phyloP scores from a whole-genome alignment of 2,329 filamentous ascomycete genomes.

The Aureobasidium leucospermi region DNA sequence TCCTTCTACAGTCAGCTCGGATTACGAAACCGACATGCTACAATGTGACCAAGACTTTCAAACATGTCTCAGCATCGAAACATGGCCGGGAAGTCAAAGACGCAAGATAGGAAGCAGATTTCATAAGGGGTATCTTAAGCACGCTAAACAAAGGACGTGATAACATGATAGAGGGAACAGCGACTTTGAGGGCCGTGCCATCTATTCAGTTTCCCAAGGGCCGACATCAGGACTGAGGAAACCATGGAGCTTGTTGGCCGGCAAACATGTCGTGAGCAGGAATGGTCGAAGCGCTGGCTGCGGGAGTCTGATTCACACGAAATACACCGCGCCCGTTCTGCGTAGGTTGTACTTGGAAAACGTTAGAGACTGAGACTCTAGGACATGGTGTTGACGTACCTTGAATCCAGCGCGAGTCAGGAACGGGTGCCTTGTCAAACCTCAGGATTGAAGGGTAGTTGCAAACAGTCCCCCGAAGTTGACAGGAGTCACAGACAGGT shows the following conservation, averaged over 20 bases:
- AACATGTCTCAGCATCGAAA: neutral
- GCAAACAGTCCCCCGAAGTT: conserved; percentile 9
- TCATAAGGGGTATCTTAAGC: conserved; percentile 6
- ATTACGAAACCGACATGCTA: neutral
- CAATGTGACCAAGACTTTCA: neutral
- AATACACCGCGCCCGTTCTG: conserved; percentile 1
- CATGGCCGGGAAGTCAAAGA: neutral
- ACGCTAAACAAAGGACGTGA: neutral
- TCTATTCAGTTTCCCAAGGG: neutral
- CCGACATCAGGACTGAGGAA: neutral
- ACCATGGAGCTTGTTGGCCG: conserved; percentile 1
- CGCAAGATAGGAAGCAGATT: neutral
- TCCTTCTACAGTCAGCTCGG: neutral
- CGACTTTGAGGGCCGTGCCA: too few species aligned
- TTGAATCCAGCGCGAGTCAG: conserved; percentile 9
- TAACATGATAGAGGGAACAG: neutral
- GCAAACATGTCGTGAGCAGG: neutral
- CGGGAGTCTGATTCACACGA: conserved; percentile 1
- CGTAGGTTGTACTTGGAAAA: conserved; percentile 1
- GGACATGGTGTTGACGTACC: neutral
- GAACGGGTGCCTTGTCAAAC: conserved; percentile 13
- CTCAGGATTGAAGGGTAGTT: conserved; percentile 13
- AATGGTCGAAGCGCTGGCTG: neutral
- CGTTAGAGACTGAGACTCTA: neutral
- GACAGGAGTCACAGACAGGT: conserved; percentile 11